Evolutionary conservation across 2,329 filamentous ascomycete species (phyloP), one percentile per base, ranked within the genome.

Genomic region (Colletotrichum sp.): DNA sequence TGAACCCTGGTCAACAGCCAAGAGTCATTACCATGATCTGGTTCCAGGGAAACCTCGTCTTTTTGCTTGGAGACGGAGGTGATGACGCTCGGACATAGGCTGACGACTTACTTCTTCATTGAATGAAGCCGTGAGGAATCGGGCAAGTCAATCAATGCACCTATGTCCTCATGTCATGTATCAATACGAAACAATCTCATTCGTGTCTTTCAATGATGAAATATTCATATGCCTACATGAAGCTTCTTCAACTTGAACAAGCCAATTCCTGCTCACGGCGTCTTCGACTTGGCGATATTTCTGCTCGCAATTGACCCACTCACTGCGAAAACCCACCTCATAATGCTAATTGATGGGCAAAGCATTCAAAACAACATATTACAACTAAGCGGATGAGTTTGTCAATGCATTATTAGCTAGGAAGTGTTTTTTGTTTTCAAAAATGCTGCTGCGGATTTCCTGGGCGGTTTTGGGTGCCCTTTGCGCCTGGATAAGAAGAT

Each of bases 161-260:
- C n/a, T 52, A 13, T 21, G 0, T 13, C 18, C 18, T 7, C 18
- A 12, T 48, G 2, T 12, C 18, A 52, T 52, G 18, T 21, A 52
- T 52, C 6, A 7, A 52, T 1, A 52, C n/a, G 2, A 13, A 7
- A 21, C 2, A 21, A 4, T 7, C 43, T 52, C 4, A 5, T 52
- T 7, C n/a, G 0, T 21, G 10, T 52, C 5, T 21, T 52, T 52
- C n/a, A 21, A 0, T 52, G 1, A 7, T 52, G n/a, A 52, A 0
- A 24, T 24, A 24, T 52, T 21, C n/a, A 5, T 52, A 13, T 52
- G n/a, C 6, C 13, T 52, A 52, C 38, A 48, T 21, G 6, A 4
- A 52, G 43, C 43, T 24, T 4, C n/a, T 52, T 3, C 43, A 52
- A 48, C n/a, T 21, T 7, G 12, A n/a, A 48, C 18, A n/a, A n/a